phyloP scores from a whole-genome alignment of 225 moss, liverwort and hornwort genomes.

The Marchantia paleacea region DNA sequence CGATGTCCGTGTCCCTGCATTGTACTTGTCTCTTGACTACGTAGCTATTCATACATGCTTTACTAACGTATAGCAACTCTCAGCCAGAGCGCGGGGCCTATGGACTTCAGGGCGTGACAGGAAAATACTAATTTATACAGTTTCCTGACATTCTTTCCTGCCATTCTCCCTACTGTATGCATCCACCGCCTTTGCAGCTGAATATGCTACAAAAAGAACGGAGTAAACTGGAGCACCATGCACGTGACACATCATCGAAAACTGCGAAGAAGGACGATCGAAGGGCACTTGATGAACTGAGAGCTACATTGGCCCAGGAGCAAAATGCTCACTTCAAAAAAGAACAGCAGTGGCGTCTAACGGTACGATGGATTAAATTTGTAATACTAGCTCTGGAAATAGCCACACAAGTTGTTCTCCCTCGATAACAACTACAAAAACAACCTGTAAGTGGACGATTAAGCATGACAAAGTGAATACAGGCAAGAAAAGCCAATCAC shows the following conservation, averaged over 20 bases:
- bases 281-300: constrained; percentile 36
- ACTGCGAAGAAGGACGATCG: constrained; percentile 37
- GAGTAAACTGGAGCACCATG: constrained; percentile 41
- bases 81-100: too few species aligned
- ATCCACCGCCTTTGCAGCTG: constrained; percentile 23
- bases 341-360: constrained; percentile 41
- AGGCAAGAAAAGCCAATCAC: not conserved
- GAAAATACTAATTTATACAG: too few species aligned
- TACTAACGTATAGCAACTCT: not conserved
- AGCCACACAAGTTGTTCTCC: not conserved
- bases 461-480: not conserved
- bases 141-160: not conserved
- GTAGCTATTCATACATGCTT: too few species aligned
- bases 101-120: too few species aligned
- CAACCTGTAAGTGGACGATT: not conserved
- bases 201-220: constrained; percentile 37
- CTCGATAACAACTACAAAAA: not conserved
- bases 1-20: too few species aligned
- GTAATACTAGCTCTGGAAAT: not conserved
- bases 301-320: constrained; percentile 32
- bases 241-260: constrained; percentile 15
- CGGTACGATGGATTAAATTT: constrained; percentile 13
- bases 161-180: not conserved
- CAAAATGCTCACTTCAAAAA: constrained; percentile 28
- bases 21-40: too few species aligned